Evolutionary conservation across 2,329 filamentous ascomycete species (phyloP), one percentile per base, ranked within the genome.

Genomic region (Penicillium sclerotigenum): DNA sequence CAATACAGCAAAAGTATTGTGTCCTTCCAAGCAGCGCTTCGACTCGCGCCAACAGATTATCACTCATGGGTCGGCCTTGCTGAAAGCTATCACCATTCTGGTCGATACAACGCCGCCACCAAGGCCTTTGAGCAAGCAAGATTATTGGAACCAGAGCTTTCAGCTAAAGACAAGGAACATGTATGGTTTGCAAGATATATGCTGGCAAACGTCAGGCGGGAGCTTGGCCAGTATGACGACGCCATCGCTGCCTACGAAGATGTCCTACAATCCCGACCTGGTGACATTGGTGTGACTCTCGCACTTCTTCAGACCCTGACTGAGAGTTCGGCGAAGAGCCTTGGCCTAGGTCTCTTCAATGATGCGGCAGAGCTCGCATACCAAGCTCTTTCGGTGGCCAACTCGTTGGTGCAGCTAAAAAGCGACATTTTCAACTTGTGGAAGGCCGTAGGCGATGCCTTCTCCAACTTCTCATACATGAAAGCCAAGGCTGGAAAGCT

Each of bases 121-220:
- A 93, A 94, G 68, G 91, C 94, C 0, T 94, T 97, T 63, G 80
- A 89, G 33, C 89, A 96, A 68, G 94, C 93, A 0, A 87, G 93
- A 68, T 83, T 83, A 52, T 80, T 96, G 5, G 89, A 93, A 59
- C 80, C 83, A 28, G 79, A 81, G 1, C 72, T 82, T 0, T 72
- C 79, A n/a, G 68, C 81, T 68, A 73, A 82, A 43, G 79, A 84
- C 33, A 70, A 78, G 20, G 85, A 83, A 0, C 89, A 95, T 63
- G 88, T 84, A 10, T 99, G 94, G 94, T 99, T 97, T 71, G 92
- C 92, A 8, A 90, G 90, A 69, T 97, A 97, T 73, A 95, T 99
- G 87, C 83, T 97, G 58, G 92, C 91, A 38, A 97, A 99, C 67
- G 90, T 99, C 52, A 91, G 91, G 72, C 86, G 92, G 52, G 93